Percentiles rank a stretch among this genome's conserved stretches.
Evolutionary conservation across 179 eudicot genomes (phyloP).

Genomic region (Pouteria campechiana): DNA sequence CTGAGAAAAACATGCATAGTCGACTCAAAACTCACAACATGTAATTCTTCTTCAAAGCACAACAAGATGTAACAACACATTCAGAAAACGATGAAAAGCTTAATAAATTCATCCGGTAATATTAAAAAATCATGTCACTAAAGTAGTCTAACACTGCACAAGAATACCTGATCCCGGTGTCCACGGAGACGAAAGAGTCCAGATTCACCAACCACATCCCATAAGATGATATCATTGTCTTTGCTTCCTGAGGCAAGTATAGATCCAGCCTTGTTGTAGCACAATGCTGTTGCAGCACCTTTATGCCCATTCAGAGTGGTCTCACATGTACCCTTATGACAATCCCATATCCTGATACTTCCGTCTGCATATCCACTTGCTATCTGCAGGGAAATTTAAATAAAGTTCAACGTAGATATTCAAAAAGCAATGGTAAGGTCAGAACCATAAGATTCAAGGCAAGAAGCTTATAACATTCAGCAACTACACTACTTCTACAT

Average conservation of each 20-base stretch:
- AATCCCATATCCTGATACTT: slow-evolving; percentile 86
- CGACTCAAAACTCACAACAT: no score
- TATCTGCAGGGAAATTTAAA: slow-evolving; percentile 45
- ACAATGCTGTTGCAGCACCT: slow-evolving; percentile 75
- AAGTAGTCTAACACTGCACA: not conserved
- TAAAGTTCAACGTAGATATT: no score
- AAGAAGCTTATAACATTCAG: no score
- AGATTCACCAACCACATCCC: slow-evolving; percentile 97
- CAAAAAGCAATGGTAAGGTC: not conserved
- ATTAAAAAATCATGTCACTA: no score
- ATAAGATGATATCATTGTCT: slow-evolving; percentile 81
- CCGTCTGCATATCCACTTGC: slow-evolving; percentile 96
- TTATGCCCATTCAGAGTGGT: slow-evolving; percentile 95
- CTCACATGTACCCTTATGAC: slow-evolving; percentile 64
- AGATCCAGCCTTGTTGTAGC: slow-evolving; percentile 70
- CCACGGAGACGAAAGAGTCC: slow-evolving; percentile 96
- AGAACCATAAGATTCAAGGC: not conserved
- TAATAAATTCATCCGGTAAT: no score
- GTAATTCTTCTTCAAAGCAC: no score
- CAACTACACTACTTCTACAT: no score
- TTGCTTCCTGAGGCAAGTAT: slow-evolving; percentile 94
- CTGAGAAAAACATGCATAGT: no score
- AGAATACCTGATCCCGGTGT: slow-evolving; percentile 91
- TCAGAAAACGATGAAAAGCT: not conserved
- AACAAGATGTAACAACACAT: not conserved